Evolutionary conservation across 2,329 filamentous ascomycete species (phyloP).

Genomic region (Fusarium dlaminii): DNA sequence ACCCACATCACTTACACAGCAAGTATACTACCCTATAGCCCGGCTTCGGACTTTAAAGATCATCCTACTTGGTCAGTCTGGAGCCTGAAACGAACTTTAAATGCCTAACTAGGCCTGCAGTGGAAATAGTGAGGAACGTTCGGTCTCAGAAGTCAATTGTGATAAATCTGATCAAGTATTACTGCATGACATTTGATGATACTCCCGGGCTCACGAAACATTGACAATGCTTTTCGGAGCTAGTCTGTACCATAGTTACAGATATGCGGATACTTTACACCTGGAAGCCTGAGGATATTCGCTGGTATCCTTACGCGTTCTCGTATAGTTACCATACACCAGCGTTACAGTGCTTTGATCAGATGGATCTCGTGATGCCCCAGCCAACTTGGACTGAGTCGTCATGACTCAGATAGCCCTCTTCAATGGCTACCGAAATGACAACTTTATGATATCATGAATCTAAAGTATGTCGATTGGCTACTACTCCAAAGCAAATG

Average conservation of each 20-base stretch:
- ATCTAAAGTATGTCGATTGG: not conserved
- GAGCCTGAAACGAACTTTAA: not conserved
- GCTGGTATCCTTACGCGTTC: not conserved
- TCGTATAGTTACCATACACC: not conserved
- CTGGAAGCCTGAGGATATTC: not conserved
- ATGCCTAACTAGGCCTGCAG: no score
- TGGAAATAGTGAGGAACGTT: accelerated
- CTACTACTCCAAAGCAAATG: not conserved
- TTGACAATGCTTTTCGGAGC: accelerated
- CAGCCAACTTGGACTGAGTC: not conserved
- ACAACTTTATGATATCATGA: not conserved
- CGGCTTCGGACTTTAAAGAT: not conserved
- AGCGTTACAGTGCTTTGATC: not conserved
- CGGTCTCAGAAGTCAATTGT: not conserved
- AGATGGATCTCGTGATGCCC: not conserved
- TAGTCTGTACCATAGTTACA: no score
- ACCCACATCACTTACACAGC: not conserved
- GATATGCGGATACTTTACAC: not conserved
- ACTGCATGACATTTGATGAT: not conserved
- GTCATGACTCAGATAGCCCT: not conserved
- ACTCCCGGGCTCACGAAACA: accelerated
- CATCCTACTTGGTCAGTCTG: not conserved
- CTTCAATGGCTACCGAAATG: not conserved
- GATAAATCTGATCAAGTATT: no score
- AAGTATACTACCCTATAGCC: not conserved